Evolutionary conservation across 768 basidiomycete species (phyloP).

Genomic region (Auricularia cornea): DNA sequence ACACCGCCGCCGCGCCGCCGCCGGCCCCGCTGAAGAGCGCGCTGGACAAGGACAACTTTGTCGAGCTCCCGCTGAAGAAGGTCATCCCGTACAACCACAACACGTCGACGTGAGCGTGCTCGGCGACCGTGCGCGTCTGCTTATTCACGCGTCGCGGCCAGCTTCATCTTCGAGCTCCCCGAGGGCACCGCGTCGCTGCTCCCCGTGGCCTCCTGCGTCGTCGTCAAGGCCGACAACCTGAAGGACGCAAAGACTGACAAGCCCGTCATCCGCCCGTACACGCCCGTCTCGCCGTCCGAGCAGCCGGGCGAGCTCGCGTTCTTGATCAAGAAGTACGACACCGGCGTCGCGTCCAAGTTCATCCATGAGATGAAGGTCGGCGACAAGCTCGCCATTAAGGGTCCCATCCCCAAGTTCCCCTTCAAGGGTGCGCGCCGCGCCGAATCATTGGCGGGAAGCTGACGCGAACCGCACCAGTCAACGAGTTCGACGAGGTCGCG

Average conservation of each 20-base stretch:
- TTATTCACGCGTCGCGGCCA: constrained; percentile 18
- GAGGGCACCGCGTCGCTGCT: constrained; percentile 69
- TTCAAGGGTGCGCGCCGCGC: constrained; percentile 54
- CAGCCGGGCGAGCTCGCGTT: constrained; percentile 67
- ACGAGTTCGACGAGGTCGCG: constrained; percentile 78
- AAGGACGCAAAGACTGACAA: constrained; percentile 68
- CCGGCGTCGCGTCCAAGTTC: constrained; percentile 76
- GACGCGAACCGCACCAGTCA: constrained; percentile 38
- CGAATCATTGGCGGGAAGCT: not conserved
- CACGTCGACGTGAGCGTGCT: constrained; percentile 53
- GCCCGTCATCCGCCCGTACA: constrained; percentile 86
- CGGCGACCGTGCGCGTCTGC: constrained; percentile 5
- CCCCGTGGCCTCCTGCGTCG: constrained; percentile 68
- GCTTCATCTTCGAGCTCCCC: constrained; percentile 75
- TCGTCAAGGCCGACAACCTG: constrained; percentile 67
- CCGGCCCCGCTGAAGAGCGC: constrained; percentile 51
- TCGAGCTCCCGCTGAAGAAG: constrained; percentile 76
- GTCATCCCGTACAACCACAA: constrained; percentile 91
- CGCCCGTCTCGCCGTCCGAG: constrained; percentile 77
- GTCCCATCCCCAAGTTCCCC: constrained; percentile 80
- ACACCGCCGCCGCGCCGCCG: constrained; percentile 40
- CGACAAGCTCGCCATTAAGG: constrained; percentile 79
- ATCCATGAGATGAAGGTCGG: constrained; percentile 75
- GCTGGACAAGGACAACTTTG: constrained; percentile 65
- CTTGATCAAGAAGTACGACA: constrained; percentile 79